Conservation (phyloP, 2,329 filamentous ascomycete genomes). For the Nothophaeocryptopus gaeumannii region DNA sequence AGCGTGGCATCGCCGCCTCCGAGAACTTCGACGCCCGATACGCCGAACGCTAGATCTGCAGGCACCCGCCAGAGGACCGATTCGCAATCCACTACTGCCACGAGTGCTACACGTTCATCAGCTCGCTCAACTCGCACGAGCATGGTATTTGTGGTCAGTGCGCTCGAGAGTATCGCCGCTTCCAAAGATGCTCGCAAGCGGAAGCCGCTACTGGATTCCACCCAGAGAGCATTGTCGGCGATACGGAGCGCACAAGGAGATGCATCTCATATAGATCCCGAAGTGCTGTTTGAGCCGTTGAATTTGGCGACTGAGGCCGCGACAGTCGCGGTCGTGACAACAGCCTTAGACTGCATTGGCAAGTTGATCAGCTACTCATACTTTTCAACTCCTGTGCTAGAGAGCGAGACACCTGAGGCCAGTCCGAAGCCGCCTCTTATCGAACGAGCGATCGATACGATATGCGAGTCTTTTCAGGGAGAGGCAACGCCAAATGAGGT, state of each 20-base stretch:
- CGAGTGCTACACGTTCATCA: constrained; percentile 48
- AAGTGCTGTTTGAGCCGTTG: constrained; percentile 85
- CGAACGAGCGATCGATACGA: constrained; percentile 96
- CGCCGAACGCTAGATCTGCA: constrained; percentile 16
- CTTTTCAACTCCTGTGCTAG: constrained; percentile 65
- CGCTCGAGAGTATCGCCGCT: constrained; percentile 83
- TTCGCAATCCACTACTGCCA: constrained; percentile 57
- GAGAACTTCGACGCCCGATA: constrained; percentile 21
- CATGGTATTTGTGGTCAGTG: constrained; percentile 91
- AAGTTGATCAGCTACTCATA: constrained; percentile 99
- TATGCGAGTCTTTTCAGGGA: constrained; percentile 98
- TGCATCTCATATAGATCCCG: constrained; percentile 77
- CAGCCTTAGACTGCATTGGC: constrained; percentile 93
- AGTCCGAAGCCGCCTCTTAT: constrained; percentile 67
- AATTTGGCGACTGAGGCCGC: constrained; percentile 84
- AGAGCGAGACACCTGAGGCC: constrained; percentile 25
- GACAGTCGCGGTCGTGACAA: constrained; percentile 81
- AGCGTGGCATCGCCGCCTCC: constrained; percentile 17
- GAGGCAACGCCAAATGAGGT: constrained; percentile 89
- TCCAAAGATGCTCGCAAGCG: constrained; percentile 88
- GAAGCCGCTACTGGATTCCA: constrained; percentile 77
- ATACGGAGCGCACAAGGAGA: constrained; percentile 74
- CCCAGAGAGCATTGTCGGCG: constrained; percentile 76
- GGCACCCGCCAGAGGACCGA: constrained; percentile 53
- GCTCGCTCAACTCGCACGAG: constrained; percentile 72